These are phyloP conservation scores for Echeveria elegans DNA, from an alignment of 164 flowering plant species.

Conservation along the genomic window DNA sequence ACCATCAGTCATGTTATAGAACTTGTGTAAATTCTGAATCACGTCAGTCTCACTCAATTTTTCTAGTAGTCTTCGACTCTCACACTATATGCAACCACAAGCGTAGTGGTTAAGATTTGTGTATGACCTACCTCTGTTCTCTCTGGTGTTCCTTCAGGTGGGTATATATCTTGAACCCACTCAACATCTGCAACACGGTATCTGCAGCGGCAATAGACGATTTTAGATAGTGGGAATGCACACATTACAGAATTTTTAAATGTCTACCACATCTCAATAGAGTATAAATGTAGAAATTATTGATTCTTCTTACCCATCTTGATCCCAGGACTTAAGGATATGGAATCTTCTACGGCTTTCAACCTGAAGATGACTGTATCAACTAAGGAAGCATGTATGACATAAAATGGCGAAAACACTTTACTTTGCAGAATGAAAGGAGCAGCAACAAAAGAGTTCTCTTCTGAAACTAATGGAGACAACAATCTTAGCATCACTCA, in stretches of 20 bases:
- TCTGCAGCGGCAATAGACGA: not conserved
- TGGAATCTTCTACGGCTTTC: conserved; percentile 9
- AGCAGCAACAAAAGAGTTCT: not conserved
- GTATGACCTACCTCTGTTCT: conserved; percentile 3
- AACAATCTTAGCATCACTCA: not conserved
- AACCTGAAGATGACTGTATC: not conserved
- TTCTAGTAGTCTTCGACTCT: not conserved
- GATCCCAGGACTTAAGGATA: conserved; percentile 8
- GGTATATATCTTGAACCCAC: conserved; percentile 7
- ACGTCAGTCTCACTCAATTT: not conserved
- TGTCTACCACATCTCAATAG: not conserved
- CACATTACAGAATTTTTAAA: not conserved
- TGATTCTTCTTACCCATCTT: conserved; percentile 7
- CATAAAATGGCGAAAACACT: not conserved
- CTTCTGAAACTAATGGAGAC: not conserved
- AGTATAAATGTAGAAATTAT: not conserved
- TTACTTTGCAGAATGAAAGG: not conserved
- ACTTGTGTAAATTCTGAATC: not conserved
- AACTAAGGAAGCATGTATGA: not conserved
- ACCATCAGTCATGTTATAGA: not conserved
- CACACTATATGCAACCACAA: not conserved
- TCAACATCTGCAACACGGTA: conserved; percentile 12
- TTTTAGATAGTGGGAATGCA: not conserved
- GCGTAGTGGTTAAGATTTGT: not conserved
- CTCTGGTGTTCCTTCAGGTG: conserved; percentile 10